Evolutionary conservation across 164 flowering plant genomes (phyloP).

Genomic region (Chimonanthus praecox): DNA sequence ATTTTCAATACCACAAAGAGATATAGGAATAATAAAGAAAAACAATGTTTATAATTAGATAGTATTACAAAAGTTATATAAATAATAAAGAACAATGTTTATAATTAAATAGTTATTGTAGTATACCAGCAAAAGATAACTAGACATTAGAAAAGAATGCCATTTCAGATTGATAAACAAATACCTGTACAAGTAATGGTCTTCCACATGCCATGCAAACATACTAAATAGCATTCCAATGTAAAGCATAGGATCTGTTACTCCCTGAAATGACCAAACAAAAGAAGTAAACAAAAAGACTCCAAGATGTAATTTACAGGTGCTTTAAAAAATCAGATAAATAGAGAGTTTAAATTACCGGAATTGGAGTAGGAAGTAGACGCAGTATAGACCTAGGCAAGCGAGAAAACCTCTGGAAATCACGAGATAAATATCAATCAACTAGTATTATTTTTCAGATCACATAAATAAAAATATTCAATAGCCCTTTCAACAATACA

Average conservation of each 20-base stretch:
- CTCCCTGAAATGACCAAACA: conserved; percentile 58
- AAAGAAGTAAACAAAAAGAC: neutral
- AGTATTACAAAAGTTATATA: neutral
- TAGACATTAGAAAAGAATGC: neutral
- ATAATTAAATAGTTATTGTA: no score
- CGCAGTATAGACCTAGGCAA: conserved; percentile 72
- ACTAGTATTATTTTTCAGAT: neutral
- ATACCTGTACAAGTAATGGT: conserved; percentile 95
- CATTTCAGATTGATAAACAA: neutral
- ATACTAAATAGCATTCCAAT: conserved; percentile 98
- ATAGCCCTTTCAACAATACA: no score
- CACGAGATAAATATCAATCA: conserved; percentile 6
- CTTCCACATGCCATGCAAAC: conserved; percentile 99
- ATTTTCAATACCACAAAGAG: neutral
- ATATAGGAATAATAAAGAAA: neutral
- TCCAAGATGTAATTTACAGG: neutral
- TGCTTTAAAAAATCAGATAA: neutral
- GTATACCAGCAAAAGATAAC: neutral
- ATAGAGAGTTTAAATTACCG: conserved; percentile 41
- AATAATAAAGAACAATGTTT: neutral
- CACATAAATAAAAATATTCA: neutral
- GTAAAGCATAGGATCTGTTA: conserved; percentile 98
- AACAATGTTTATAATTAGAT: neutral
- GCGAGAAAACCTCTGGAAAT: conserved; percentile 71
- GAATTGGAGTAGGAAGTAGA: conserved; percentile 66